Conservation (phyloP, 2,329 filamentous ascomycete species). For the Eutypella sp. region DNA sequence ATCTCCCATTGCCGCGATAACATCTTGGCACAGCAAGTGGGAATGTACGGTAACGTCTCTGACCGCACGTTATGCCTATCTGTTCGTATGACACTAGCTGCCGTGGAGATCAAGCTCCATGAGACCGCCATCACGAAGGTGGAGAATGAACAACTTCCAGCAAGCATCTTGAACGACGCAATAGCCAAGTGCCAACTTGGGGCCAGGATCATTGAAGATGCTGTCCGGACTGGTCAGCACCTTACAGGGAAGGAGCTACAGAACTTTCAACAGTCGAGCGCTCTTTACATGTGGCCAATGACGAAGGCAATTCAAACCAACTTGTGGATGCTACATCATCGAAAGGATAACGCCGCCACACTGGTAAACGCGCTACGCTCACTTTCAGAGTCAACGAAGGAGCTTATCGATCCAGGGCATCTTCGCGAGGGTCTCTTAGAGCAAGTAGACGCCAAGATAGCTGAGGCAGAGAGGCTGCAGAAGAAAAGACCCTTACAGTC, state of each 20-base stretch:
- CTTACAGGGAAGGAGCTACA: not conserved
- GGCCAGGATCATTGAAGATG: not conserved
- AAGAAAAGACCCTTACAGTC: slow-evolving; percentile 4
- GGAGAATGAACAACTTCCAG: slow-evolving; percentile 2
- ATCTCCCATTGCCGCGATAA: not conserved
- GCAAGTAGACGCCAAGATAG: slow-evolving; percentile 3
- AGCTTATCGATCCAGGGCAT: not conserved
- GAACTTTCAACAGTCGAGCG: not conserved
- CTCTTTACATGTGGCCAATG: not conserved
- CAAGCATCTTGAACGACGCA: slow-evolving; percentile 1
- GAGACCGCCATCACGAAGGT: slow-evolving; percentile 2
- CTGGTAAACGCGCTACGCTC: not conserved
- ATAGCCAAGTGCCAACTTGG: slow-evolving; percentile 1
- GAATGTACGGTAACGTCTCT: not conserved
- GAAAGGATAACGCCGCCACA: not conserved
- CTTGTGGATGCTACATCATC: slow-evolving; percentile 2
- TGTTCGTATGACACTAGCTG: not conserved
- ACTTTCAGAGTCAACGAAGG: not conserved
- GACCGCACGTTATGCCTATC: not conserved
- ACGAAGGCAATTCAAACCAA: not conserved
- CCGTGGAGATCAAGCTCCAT: slow-evolving; percentile 3
- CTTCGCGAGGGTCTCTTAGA: slow-evolving; percentile 1
- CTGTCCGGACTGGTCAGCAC: not conserved
- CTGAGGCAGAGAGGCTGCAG: not conserved
- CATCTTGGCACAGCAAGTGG: not conserved